Evolutionary conservation across 768 basidiomycete genomes (phyloP), one percentile per base, ranked within the genome.

Genomic region (Phaffia australis): DNA sequence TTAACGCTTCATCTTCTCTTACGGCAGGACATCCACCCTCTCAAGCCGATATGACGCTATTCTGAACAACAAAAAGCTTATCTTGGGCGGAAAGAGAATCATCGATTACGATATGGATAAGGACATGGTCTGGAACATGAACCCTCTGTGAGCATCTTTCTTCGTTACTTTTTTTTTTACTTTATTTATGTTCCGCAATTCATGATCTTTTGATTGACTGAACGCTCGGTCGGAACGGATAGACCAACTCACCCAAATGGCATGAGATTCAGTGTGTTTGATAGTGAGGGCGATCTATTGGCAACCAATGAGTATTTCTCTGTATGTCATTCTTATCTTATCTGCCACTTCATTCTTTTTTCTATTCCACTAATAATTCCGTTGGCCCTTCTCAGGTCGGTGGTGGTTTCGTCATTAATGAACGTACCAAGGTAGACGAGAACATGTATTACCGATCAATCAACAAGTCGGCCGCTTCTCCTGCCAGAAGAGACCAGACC

Each of bases 381-480:
- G 55, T 48, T 21, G 27, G n/a, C 63, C 32, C 7, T 49, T 60
- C 59, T 46, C 46, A 19, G 30, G 46, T 57, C 15, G 66, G 66
- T 2, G 91, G 91, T 54, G 91, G 91, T 2, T 95, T 94, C 74
- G 91, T 94, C 3, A 90, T 95, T 29, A 95, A 95, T 72, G 88
- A 92, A 50, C 88, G 90, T 75, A 95, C 91, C 1, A 87, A 92
- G 87, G 89, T 85, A 63, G 90, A 90, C 71, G 93, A 97, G 78
- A 97, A 97, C 74, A 74, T 95, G 69, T 97, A 89, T 75, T 97
- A 95, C 81, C 90, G 89, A 76, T 85, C 88, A 21, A 87, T 93
- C 30, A 84, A 92, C 76, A 91, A 93, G 77, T 79, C 80, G 62
- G 80, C 78, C 14, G 91, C 92, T 4, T 88, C 90, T 66, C 84